Evolutionary conservation across 2,329 filamentous ascomycete genomes (phyloP).

Genomic region (Colletotrichum kahawae): DNA sequence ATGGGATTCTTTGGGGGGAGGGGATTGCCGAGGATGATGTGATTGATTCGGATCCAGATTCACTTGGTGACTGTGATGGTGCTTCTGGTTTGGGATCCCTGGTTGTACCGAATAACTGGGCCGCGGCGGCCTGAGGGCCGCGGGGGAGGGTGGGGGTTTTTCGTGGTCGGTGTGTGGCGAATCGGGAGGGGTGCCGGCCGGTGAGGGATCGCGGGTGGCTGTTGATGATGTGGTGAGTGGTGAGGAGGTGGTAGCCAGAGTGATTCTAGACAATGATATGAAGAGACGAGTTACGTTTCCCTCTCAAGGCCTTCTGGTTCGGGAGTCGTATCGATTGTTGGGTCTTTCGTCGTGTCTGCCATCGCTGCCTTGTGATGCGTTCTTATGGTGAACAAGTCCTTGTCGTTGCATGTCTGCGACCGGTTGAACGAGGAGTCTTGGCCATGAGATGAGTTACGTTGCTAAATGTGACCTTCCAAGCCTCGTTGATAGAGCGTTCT

Average conservation of each 20-base stretch:
- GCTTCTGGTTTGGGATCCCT: neutral
- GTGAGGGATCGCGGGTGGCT: neutral
- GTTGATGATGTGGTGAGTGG: neutral
- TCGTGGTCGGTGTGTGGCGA: neutral
- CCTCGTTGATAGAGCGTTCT: fast-evolving
- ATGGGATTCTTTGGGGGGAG: neutral
- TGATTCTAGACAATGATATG: neutral
- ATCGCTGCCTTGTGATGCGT: neutral
- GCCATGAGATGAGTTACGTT: neutral
- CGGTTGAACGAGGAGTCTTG: neutral
- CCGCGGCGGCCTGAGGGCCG: neutral
- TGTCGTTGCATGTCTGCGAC: neutral
- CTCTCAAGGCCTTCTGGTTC: neutral
- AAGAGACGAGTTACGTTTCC: neutral
- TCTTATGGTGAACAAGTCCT: neutral
- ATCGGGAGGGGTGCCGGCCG: neutral
- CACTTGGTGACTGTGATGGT: neutral
- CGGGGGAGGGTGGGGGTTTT: neutral
- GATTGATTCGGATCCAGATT: neutral
- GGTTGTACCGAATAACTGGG: neutral
- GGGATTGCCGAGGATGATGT: neutral
- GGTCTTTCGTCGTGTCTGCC: fast-evolving
- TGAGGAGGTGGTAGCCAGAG: neutral
- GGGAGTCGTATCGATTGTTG: fast-evolving
- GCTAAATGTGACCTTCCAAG: fast-evolving